Evolutionary conservation across 768 basidiomycete species (phyloP).

Genomic region (Pholiota molesta): DNA sequence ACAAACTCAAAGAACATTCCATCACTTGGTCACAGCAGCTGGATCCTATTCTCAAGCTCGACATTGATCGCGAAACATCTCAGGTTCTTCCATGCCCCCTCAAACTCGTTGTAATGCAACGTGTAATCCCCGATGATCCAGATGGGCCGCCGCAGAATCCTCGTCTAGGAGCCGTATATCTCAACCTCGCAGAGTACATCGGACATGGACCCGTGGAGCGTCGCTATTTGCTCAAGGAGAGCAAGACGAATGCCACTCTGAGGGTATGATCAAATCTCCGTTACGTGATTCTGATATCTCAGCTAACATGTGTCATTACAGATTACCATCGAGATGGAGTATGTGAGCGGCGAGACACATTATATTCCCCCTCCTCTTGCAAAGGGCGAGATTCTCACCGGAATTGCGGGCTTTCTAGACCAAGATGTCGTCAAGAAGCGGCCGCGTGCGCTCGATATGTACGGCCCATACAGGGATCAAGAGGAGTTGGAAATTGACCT

Average conservation of each 20-base stretch:
- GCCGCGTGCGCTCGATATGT: conserved; percentile 52
- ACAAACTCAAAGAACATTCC: conserved; percentile 64
- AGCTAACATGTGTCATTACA: conserved; percentile 25
- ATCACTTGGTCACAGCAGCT: conserved; percentile 65
- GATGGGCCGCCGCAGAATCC: conserved; percentile 55
- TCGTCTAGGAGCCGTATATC: conserved; percentile 62
- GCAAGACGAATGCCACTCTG: conserved; percentile 79
- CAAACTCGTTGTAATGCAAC: conserved; percentile 67
- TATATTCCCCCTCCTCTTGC: conserved; percentile 71
- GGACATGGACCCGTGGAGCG: conserved; percentile 61
- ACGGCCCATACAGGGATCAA: conserved; percentile 40
- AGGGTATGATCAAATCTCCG: conserved; percentile 45
- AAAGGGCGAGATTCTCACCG: conserved; percentile 72
- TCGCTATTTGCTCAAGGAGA: conserved; percentile 68
- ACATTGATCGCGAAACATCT: conserved; percentile 53
- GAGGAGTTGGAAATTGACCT: conserved; percentile 40
- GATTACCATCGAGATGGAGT: conserved; percentile 60
- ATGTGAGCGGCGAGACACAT: conserved; percentile 53
- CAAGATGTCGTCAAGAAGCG: conserved; percentile 56
- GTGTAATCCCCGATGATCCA: conserved; percentile 59
- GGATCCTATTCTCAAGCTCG: conserved; percentile 58
- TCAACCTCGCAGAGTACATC: conserved; percentile 80
- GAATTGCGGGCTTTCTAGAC: conserved; percentile 64
- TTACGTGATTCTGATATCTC: neutral
- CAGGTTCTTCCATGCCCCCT: conserved; percentile 62